Percentiles rank a stretch among this genome's conserved stretches.
phyloP scores from a whole-genome alignment of 192 early-diverging fungal genomes.

The Backusella psychrophila region DNA sequence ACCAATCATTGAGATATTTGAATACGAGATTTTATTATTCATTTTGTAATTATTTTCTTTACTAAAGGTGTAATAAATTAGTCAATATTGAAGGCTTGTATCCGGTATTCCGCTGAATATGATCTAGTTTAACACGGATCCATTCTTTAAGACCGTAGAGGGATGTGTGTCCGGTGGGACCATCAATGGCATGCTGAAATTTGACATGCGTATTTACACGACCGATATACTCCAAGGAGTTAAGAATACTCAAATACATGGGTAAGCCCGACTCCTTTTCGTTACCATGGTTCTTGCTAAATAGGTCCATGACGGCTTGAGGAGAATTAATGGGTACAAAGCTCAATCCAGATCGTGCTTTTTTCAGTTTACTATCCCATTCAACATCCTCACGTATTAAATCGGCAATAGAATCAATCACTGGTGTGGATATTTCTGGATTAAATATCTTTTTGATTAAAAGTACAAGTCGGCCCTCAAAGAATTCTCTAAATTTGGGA shows the following conservation, averaged over 20 bases:
- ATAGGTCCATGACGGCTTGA: not conserved
- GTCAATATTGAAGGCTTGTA: not conserved
- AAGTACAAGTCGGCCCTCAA: not conserved
- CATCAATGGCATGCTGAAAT: constrained; percentile 14
- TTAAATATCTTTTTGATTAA: constrained; percentile 11
- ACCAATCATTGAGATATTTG: not conserved
- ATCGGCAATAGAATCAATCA: constrained; percentile 18
- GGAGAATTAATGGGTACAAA: constrained; percentile 4
- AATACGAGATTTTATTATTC: not conserved
- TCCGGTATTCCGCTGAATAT: not conserved
- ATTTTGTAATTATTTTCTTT: not conserved
- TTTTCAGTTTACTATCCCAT: constrained; percentile 24
- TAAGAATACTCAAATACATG: not conserved
- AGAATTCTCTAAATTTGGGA: constrained; percentile 8
- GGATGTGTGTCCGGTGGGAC: constrained; percentile 15
- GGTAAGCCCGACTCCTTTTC: not conserved
- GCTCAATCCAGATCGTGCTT: constrained; percentile 1
- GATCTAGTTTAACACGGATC: constrained; percentile 14
- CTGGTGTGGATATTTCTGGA: not conserved
- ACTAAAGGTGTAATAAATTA: not conserved
- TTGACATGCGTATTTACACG: constrained; percentile 16
- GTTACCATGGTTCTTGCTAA: not conserved
- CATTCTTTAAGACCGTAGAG: constrained; percentile 31
- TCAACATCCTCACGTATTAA: constrained; percentile 24
- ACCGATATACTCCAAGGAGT: constrained; percentile 9